Evolutionary conservation across 2,329 filamentous ascomycete species (phyloP).

Genomic region (Dactylonectria estremocensis): DNA sequence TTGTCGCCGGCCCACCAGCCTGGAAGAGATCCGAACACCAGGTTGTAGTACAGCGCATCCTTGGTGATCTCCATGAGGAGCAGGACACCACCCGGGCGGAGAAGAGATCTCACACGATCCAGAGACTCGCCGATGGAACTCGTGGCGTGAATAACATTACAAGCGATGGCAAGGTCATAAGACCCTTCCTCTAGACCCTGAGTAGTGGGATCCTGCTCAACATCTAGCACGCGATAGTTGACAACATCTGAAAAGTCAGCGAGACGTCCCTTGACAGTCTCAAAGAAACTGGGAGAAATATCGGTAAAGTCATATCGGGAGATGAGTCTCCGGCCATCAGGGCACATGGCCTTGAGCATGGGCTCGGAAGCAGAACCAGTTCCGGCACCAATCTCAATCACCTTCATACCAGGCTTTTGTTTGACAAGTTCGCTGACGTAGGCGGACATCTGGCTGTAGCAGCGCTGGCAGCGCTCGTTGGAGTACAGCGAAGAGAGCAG

Average conservation of each 20-base stretch:
- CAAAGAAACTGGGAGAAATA: constrained; percentile 60
- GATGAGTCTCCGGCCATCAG: constrained; percentile 8
- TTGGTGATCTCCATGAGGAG: constrained; percentile 49
- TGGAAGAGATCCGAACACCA: constrained; percentile 52
- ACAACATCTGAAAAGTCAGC: constrained; percentile 44
- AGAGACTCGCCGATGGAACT: constrained; percentile 37
- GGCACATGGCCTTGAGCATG: constrained; percentile 52
- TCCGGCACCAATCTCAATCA: constrained; percentile 60
- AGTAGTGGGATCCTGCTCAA: constrained; percentile 47
- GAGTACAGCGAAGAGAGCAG: constrained; percentile 21
- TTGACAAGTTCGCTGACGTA: constrained; percentile 52
- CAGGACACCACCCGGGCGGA: constrained; percentile 49
- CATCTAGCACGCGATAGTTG: constrained; percentile 44
- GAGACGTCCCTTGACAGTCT: constrained; percentile 46
- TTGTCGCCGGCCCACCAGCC: constrained; percentile 57
- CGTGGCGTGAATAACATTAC: constrained; percentile 50
- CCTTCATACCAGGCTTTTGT: constrained; percentile 49
- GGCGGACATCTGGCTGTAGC: constrained; percentile 5
- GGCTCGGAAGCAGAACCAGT: constrained; percentile 57
- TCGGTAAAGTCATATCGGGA: constrained; percentile 62
- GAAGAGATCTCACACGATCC: constrained; percentile 31
- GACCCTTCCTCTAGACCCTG: constrained; percentile 53
- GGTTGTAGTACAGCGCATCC: constrained; percentile 35
- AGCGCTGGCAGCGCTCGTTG: constrained; percentile 25
- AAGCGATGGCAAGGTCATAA: constrained; percentile 56